These are phyloP conservation scores for Leccinellum rugosiceps DNA, from an alignment of 768 basidiomycete species.

Conservation along the genomic window DNA sequence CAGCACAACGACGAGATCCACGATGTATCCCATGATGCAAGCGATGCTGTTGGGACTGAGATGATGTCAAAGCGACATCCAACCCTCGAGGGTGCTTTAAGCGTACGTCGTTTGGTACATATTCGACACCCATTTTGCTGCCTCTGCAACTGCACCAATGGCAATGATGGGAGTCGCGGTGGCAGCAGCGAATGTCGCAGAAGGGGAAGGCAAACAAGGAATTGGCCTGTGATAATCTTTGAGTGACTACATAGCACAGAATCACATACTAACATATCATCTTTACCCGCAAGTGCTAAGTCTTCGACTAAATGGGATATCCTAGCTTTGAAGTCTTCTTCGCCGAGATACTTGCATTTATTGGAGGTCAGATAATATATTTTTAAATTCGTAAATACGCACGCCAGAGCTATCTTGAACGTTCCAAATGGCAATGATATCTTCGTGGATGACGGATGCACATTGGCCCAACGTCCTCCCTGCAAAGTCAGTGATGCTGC, in stretches of 20 bases:
- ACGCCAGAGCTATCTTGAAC: constrained; percentile 1
- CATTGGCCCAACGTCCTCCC: background rate
- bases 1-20: background rate
- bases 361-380: background rate
- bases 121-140: constrained; percentile 5
- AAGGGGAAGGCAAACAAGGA: background rate
- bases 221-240: background rate
- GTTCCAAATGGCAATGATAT: constrained; percentile 10
- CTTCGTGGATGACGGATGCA: constrained; percentile 2
- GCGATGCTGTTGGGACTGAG: background rate
- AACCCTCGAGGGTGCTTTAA: background rate
- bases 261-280: background rate
- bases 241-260: background rate
- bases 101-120: background rate
- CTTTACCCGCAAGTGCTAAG: background rate
- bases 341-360: background rate
- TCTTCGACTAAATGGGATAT: constrained; percentile 5
- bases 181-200: background rate
- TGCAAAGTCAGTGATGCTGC: background rate
- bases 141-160: background rate
- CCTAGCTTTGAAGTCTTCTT: constrained; percentile 7
- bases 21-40: constrained; percentile 4
- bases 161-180: constrained; percentile 2
- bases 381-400: background rate
- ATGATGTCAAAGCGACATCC: background rate